phyloP scores from a whole-genome alignment of 352 stramenopile species.

The Albugo laibachii region DNA sequence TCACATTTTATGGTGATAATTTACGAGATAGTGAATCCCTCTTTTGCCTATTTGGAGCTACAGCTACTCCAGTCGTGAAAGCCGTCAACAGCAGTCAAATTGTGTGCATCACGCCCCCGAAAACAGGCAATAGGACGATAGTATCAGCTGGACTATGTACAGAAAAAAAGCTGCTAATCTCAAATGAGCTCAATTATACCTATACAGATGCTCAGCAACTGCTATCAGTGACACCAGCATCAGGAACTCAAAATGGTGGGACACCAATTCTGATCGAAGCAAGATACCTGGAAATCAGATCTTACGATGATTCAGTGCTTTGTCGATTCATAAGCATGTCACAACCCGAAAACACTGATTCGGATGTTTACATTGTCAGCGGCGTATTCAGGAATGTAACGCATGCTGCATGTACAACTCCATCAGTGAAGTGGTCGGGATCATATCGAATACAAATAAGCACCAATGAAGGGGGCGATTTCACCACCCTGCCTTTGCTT shows the following conservation, averaged over 20 bases:
- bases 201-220: constrained; percentile 35
- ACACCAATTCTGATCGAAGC: constrained; percentile 31
- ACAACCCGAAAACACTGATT: not conserved
- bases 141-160: constrained; percentile 39
- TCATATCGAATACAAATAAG: constrained; percentile 27
- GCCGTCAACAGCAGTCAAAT: constrained; percentile 54
- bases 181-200: constrained; percentile 61
- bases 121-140: constrained; percentile 15
- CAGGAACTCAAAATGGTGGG: constrained; percentile 24
- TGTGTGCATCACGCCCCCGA: constrained; percentile 33
- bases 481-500: constrained; percentile 9
- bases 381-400: constrained; percentile 16
- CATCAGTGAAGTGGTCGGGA: constrained; percentile 8
- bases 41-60: constrained; percentile 63
- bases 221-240: constrained; percentile 27
- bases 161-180: constrained; percentile 37
- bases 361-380: not conserved
- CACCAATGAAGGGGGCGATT: constrained; percentile 35
- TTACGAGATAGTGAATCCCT: constrained; percentile 37
- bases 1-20: constrained; percentile 71
- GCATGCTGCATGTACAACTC: constrained; percentile 27
- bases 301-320: constrained; percentile 1
- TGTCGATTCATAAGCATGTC: constrained; percentile 22
- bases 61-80: constrained; percentile 23
- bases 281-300: constrained; percentile 33